Conservation (phyloP, 2,329 filamentous ascomycete species). For the Atkinsonella hypoxylon region DNA sequence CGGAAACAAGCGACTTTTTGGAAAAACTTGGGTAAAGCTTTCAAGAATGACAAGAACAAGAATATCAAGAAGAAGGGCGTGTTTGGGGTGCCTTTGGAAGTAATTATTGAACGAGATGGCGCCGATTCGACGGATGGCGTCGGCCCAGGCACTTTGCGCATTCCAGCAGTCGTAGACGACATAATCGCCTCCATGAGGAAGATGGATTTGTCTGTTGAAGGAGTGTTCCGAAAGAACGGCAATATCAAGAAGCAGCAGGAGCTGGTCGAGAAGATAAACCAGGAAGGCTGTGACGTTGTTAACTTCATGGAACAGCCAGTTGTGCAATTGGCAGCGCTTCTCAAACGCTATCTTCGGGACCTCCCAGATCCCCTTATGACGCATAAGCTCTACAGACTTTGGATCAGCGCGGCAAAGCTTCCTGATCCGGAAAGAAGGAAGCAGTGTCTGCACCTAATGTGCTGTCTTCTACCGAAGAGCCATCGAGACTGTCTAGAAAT, state of each 20-base stretch:
- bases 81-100: constrained; percentile 80
- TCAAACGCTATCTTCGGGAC: constrained; percentile 92
- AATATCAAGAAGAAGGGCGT: constrained; percentile 81
- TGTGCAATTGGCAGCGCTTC: constrained; percentile 81
- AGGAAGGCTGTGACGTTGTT: constrained; percentile 70
- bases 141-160: constrained; percentile 77
- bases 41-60: constrained; percentile 74
- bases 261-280: constrained; percentile 74
- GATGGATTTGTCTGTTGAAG: constrained; percentile 98
- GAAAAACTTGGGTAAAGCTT: constrained; percentile 96
- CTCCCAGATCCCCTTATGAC: constrained; percentile 91
- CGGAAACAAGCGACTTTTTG: constrained; percentile 85
- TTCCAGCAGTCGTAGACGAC: constrained; percentile 92
- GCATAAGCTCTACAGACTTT: constrained; percentile 84
- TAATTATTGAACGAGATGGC: constrained; percentile 83
- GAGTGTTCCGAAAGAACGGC: constrained; percentile 97
- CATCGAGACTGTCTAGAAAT: constrained; percentile 94
- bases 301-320: constrained; percentile 82
- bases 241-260: constrained; percentile 93
- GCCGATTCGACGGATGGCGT: constrained; percentile 97
- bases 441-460: constrained; percentile 78
- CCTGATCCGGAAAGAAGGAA: constrained; percentile 69
- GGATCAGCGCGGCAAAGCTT: constrained; percentile 83
- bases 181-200: constrained; percentile 89
- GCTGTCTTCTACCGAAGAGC: constrained; percentile 82